These are phyloP conservation scores for Exophiala sp. DNA, from an alignment of 2,329 filamentous ascomycete genomes.

Conservation along the genomic window DNA sequence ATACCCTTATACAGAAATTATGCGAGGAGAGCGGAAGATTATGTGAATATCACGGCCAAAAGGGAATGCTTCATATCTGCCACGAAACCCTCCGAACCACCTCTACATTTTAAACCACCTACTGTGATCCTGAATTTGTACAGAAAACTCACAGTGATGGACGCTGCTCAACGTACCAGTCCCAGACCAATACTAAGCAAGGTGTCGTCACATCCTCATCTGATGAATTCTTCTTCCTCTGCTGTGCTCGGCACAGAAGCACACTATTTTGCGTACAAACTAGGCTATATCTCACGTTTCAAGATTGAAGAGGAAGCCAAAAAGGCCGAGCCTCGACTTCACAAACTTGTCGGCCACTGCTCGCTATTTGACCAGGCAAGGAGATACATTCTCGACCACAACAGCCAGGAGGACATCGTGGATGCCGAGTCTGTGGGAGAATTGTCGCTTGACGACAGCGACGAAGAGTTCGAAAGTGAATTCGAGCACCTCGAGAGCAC, in stretches of 20 bases:
- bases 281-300: constrained; percentile 15
- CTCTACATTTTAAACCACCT: neutral
- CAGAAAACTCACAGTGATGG: neutral
- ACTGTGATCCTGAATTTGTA: neutral
- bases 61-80: neutral
- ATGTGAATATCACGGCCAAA: neutral
- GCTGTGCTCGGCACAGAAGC: neutral
- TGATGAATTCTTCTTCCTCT: neutral
- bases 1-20: neutral
- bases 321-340: constrained; percentile 16
- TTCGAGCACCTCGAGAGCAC: constrained; percentile 4
- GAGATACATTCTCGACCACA: constrained; percentile 15
- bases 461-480: constrained; percentile 3
- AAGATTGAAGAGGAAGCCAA: constrained; percentile 20
- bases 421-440: neutral
- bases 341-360: constrained; percentile 19
- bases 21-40: neutral
- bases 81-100: neutral
- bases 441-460: neutral
- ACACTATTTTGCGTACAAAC: constrained; percentile 15
- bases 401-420: neutral
- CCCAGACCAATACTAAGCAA: neutral
- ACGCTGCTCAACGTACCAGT: neutral
- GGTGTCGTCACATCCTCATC: neutral
- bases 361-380: constrained; percentile 17